Conservation (phyloP, 2,329 filamentous ascomycete genomes). For the Penicillium sp. region DNA sequence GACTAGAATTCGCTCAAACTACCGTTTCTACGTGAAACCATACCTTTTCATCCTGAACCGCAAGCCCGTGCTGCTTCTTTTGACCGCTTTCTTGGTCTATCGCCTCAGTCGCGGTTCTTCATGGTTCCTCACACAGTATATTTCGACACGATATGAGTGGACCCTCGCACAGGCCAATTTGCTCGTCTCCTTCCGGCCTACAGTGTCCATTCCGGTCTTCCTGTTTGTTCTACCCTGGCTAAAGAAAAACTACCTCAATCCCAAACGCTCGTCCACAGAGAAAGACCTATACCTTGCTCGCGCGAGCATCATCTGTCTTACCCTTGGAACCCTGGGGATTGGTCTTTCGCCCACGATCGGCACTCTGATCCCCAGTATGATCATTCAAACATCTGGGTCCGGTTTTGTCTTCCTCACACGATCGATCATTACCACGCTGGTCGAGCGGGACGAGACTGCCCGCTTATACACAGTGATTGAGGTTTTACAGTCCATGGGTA, state of each 20-base stretch:
- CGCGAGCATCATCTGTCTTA: slow-evolving; percentile 45
- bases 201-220: slow-evolving; percentile 50
- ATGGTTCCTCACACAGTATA: slow-evolving; percentile 52
- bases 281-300: slow-evolving; percentile 51
- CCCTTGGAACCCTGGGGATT: slow-evolving; percentile 48
- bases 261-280: slow-evolving; percentile 38
- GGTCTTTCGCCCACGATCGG: slow-evolving; percentile 46
- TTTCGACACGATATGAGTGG: slow-evolving; percentile 53
- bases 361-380: slow-evolving; percentile 45
- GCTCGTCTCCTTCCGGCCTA: slow-evolving; percentile 49
- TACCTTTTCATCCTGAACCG: slow-evolving; percentile 44
- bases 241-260: slow-evolving; percentile 32
- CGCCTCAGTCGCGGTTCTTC: slow-evolving; percentile 50
- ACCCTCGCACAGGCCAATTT: slow-evolving; percentile 46
- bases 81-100: slow-evolving; percentile 50
- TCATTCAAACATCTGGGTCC: slow-evolving; percentile 51
- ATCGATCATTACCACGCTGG: slow-evolving; percentile 49
- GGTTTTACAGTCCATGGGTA: slow-evolving; percentile 49
- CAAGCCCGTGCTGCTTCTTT: slow-evolving; percentile 43
- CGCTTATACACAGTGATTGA: slow-evolving; percentile 52
- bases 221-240: slow-evolving; percentile 46
- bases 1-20: slow-evolving; percentile 13
- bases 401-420: slow-evolving; percentile 50
- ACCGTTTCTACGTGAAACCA: slow-evolving; percentile 33
- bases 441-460: slow-evolving; percentile 50